Evolutionary conservation across 148 eudicot genomes (phyloP), one percentile per base, ranked within the genome.

Genomic region (Nepenthes gracilis): DNA sequence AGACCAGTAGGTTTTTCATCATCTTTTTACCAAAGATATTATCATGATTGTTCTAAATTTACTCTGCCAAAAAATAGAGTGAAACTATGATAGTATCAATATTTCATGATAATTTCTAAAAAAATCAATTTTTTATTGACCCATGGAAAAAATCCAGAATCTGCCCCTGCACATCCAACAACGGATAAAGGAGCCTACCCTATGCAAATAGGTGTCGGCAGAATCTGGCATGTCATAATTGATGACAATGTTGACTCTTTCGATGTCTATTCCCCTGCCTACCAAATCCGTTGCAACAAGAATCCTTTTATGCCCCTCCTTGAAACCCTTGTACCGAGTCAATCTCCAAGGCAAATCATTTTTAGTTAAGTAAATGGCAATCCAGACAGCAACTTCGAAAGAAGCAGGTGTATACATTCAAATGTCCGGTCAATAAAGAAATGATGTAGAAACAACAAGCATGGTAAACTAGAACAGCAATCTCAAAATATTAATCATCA

Each of bases 211-310:
- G 2, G 99, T 93, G 67, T 93, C 99, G 0, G 99, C 99, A 61
- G 89, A 86, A 76, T 93, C 96, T 5, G 96, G 99, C 96, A 93
- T 93, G 68, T 93, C 99, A 64, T 88, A 88, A 62, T 93, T 93
- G 66, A 93, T 93, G 49, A 93, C 96, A 58, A 92, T 88, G 77
- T 92, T 92, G 5, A 92, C 98, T 47, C 96, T 82, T 60, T 92
- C 98, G 55, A 92, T 92, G 62, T 92, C 98, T 40, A 92, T 92
- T 63, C 98, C 98, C 62, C 98, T 80, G 15, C 98, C 98, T 52
- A 92, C 98, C 59, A 92, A 78, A 80, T 92, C 98, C 11, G 98
- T 92, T 36, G 98, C 98, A 36, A 85, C 98, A 15, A 92, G 93
- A 36, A 92, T 92, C 55, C 96, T 82, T 67, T 92, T 90, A 43